These are phyloP conservation scores for Pseudonitzschia delicatissima DNA, from an alignment of 108 stramenopile genomes.

Conservation along the genomic window DNA sequence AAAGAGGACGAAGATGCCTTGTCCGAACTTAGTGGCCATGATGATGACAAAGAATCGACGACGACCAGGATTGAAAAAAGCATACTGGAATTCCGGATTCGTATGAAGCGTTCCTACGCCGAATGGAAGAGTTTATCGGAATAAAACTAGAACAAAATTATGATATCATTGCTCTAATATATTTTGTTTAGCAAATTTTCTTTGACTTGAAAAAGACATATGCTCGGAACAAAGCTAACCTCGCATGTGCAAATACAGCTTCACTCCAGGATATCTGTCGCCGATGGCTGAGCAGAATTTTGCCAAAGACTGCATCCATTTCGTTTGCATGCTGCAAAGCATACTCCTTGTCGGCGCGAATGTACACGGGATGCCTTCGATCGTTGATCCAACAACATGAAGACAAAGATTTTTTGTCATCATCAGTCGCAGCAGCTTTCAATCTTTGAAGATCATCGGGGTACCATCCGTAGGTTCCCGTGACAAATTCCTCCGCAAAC, in stretches of 20 bases:
- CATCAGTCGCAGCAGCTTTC: neutral
- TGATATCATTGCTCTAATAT: too few species aligned
- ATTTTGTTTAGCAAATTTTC: too few species aligned
- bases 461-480: constrained; percentile 64
- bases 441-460: constrained; percentile 25
- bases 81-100: constrained; percentile 3
- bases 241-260: too few species aligned
- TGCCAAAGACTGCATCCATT: constrained; percentile 16
- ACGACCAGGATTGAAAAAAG: neutral
- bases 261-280: too few species aligned
- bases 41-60: neutral
- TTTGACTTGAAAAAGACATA: too few species aligned
- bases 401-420: neutral
- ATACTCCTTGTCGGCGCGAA: constrained; percentile 49
- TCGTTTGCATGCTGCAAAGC: constrained; percentile 25
- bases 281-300: neutral
- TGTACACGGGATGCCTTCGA: constrained; percentile 54
- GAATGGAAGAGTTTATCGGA: neutral
- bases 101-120: neutral
- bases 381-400: constrained; percentile 56
- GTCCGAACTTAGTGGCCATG: neutral
- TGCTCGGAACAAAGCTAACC: too few species aligned
- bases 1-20: neutral
- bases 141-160: neutral
- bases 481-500: constrained; percentile 48